Percentiles rank a stretch among this genome's conserved stretches.
phyloP scores from a whole-genome alignment of 176 grass and related monocot species.

The Thalia dealbata region DNA sequence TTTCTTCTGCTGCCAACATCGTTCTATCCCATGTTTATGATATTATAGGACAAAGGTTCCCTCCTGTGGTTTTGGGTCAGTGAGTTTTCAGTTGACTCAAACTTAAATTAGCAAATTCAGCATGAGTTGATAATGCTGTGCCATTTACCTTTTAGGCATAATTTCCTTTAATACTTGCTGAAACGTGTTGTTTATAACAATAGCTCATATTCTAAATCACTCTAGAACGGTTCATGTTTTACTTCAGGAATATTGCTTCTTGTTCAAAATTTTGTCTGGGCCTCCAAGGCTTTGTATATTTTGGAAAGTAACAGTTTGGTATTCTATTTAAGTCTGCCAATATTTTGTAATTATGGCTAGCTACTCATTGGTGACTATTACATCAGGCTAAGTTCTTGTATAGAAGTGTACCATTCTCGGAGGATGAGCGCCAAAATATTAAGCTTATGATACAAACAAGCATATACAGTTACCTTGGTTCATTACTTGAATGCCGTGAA shows the following conservation, averaged over 20 bases:
- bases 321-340: neutral
- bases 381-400: constrained; percentile 81
- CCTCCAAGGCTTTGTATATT: neutral
- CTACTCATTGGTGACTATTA: constrained; percentile 5
- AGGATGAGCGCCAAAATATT: constrained; percentile 60
- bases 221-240: neutral
- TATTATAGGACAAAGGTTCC: neutral
- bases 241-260: neutral
- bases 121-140: neutral
- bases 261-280: neutral
- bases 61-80: neutral
- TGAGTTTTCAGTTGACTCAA: too few species aligned
- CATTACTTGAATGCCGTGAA: constrained; percentile 83
- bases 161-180: neutral
- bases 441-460: constrained; percentile 87
- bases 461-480: constrained; percentile 74
- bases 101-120: neutral
- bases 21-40: neutral
- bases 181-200: neutral
- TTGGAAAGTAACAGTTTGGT: neutral
- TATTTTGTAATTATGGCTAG: neutral
- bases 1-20: neutral
- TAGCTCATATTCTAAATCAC: neutral
- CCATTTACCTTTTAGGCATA: neutral
- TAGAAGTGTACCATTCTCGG: constrained; percentile 57